Base-by-base conservation (phyloP, 345 rosid genomes). In the Arabidopsis arenosa region DNA sequence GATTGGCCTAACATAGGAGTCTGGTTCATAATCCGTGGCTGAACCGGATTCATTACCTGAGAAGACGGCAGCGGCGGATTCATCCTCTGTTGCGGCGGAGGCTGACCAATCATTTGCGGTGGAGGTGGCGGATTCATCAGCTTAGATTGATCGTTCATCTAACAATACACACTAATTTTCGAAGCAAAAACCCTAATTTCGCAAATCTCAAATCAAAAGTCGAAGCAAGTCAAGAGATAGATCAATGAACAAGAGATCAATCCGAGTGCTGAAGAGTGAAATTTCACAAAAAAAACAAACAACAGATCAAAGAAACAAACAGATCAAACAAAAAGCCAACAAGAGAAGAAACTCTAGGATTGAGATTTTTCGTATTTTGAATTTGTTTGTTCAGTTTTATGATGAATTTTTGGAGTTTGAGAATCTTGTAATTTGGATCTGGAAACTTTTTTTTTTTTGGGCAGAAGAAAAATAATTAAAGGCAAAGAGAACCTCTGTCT, bases 121-220 rank as follows among this genome's bases (percentile, higher is more conserved):
- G 69, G 84, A 23, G 83, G 81, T 35, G 79, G 84, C 35, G 81
- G 88, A 63, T 77, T 87, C 85, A 85, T 82, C 76, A 83, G 75
- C 83, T 66, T 86, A 6, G 83, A 72, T 66, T 80, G 85, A 69
- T 79, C 93, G 84, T 86, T 88, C 96, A 88, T 88, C 55, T 40
- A 44, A 76, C 33, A 51, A 51, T 1, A 23, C 26, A 60, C 72
- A 74, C 60, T 48, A 12, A 72, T 28, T 28, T 28, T 28, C 32
- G 32, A 41, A 39, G 52, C 6, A 28, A 39, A 71, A 63, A 63
- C 72, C 63, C 79, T 69, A 80, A 53, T 71, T 57, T 77, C 67
- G 17, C 5, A 37, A 69, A 49, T 47, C 61, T 64, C 60, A 45
- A 35, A 73, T 23, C 6, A 21, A 51, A 39, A 23, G 10, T 70